Evolutionary conservation across 2,329 filamentous ascomycete species (phyloP), one percentile per base, ranked within the genome.

Genomic region (Fusarium torreyae): DNA sequence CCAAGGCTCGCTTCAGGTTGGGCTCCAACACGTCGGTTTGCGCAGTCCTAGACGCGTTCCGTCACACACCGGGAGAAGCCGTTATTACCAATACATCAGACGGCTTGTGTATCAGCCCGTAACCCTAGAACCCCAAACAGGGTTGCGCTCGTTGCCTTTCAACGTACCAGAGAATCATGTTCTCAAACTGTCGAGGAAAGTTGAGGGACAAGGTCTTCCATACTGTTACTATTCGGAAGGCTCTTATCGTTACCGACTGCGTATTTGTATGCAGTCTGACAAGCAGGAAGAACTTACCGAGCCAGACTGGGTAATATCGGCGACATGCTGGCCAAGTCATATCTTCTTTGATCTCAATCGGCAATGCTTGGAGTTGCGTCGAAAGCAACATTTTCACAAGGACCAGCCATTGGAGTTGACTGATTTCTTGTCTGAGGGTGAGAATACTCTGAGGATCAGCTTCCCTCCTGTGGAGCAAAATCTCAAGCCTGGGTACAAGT

Each of bases 341-440:
- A 83, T 94, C 1, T 93, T 90, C 64, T 84, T 95, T 63, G 83
- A 86, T 17, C 77, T 97, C 63, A 97, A 97, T 71, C 82, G 78
- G 1, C 75, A 79, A 1, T 81, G 88, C 13, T 77, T 93, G 17
- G 81, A 83, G 24, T 77, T 88, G 11, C 87, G 91, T 40, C 87
- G 91, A 28, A 93, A 92, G 72, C 77, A 88, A 1, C 90, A 96
- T 65, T 87, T 94, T 74, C 90, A 90, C 13, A 92, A 90, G 70
- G 92, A 97, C 71, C 78, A 94, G 10, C 90, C 94, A 0, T 82
- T 92, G 7, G 93, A 97, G 70, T 81, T 97, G 24, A 94, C 93
- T 1, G 77, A 87, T 11, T 62, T 80, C 20, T 69, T 97, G 7
- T 76, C 74, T 10, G 70, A 79, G 17, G 93, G 92, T 0, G 74